Evolutionary conservation across 192 early-diverging fungal genomes (phyloP).

Genomic region (Coemansia sp.): DNA sequence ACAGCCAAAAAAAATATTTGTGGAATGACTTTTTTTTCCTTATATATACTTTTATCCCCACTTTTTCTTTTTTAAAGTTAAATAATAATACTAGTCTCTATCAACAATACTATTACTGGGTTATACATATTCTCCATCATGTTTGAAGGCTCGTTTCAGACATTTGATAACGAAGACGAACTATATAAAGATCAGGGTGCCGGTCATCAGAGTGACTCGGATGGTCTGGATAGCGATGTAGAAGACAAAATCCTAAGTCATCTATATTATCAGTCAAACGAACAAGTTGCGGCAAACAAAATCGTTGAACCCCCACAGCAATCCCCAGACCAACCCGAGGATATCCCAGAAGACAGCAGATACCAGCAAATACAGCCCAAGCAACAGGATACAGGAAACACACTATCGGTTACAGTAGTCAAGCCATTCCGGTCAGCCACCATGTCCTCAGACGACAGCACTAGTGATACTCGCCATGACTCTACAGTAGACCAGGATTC

Average conservation of each 20-base stretch:
- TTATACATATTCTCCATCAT: too few species aligned
- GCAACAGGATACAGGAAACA: conserved; percentile 37
- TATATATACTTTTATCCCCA: background rate
- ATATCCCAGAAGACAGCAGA: background rate
- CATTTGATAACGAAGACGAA: conserved; percentile 1
- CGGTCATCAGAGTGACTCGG: conserved; percentile 14
- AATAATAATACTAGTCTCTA: background rate
- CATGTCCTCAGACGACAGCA: conserved; percentile 9
- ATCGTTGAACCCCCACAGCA: background rate
- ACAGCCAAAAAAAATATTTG: too few species aligned
- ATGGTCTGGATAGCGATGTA: conserved; percentile 39
- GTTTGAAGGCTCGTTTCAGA: background rate
- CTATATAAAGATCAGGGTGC: background rate
- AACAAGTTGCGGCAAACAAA: background rate
- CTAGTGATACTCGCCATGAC: background rate
- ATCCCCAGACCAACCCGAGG: background rate
- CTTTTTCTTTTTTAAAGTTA: background rate
- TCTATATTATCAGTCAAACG: conserved; percentile 37
- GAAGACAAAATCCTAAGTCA: conserved; percentile 46
- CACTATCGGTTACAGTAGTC: conserved; percentile 24
- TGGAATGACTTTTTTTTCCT: conserved; percentile 1
- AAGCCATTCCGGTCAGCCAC: conserved; percentile 25
- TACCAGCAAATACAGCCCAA: conserved; percentile 4
- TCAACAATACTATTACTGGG: too few species aligned
- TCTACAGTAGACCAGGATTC: background rate